Percentiles rank a stretch among this genome's conserved stretches.
phyloP scores from a whole-genome alignment of 2,329 filamentous ascomycete species.

The Fusarium neocosmosporiellum region DNA sequence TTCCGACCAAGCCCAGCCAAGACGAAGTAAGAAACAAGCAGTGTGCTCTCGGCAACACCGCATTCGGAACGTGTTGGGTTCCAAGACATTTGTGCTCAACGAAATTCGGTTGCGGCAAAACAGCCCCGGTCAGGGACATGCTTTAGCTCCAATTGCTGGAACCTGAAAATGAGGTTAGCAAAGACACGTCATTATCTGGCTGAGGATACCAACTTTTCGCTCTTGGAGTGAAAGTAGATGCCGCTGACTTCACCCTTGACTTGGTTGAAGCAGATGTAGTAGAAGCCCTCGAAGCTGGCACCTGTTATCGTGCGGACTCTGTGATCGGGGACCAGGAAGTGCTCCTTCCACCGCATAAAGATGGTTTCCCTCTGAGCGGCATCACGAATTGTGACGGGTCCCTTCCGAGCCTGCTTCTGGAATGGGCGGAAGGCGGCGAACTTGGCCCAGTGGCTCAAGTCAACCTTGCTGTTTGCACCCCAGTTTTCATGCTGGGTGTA shows the following conservation, averaged over 20 bases:
- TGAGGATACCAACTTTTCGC: conserved; percentile 81
- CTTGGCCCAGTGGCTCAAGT: conserved; percentile 91
- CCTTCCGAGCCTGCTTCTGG: conserved; percentile 66
- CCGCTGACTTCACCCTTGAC: conserved; percentile 86
- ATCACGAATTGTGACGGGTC: conserved; percentile 71
- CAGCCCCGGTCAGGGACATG: conserved; percentile 88
- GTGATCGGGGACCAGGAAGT: conserved; percentile 96
- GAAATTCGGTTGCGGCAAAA: conserved; percentile 87
- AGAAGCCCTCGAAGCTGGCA: conserved; percentile 98
- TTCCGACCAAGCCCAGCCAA: conserved; percentile 17
- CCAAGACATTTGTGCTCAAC: conserved; percentile 42
- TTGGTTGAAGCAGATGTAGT: conserved; percentile 99
- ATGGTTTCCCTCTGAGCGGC: conserved; percentile 85
- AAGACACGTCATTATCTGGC: not conserved
- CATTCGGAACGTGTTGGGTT: conserved; percentile 6
- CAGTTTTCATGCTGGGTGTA: conserved; percentile 88
- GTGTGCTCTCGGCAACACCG: conserved; percentile 3
- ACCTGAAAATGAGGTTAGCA: conserved; percentile 61
- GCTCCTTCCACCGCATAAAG: conserved; percentile 99
- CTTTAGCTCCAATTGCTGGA: conserved; percentile 91
- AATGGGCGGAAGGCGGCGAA: conserved; percentile 89
- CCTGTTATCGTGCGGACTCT: conserved; percentile 90
- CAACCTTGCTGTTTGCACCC: conserved; percentile 92
- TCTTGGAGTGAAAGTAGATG: conserved; percentile 98
- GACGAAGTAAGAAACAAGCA: conserved; percentile 14